A percentile compares a stretch with the other conserved stretches of the same genome.
Evolutionary conservation across 257 asterid species (phyloP).

Genomic region (Paulownia fortunei): DNA sequence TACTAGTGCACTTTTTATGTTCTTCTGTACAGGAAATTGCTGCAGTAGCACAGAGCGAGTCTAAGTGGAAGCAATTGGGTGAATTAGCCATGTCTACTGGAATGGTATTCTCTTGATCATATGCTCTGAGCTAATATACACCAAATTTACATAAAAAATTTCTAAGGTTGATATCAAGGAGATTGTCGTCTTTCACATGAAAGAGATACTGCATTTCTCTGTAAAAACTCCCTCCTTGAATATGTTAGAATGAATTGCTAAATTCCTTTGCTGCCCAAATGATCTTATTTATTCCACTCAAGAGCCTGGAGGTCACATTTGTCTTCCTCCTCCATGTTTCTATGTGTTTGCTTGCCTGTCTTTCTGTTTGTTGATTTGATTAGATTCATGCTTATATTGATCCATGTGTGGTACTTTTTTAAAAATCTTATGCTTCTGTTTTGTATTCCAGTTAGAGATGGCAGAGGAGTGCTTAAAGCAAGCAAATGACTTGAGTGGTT

Average conservation of each 20-base stretch:
- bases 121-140: constrained; percentile 27
- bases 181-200: background rate
- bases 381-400: constrained; percentile 13
- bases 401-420: constrained; percentile 15
- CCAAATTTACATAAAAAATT: background rate
- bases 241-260: background rate
- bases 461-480: constrained; percentile 94
- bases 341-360: background rate
- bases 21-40: constrained; percentile 76
- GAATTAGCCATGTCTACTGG: constrained; percentile 95
- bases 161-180: constrained; percentile 13
- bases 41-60: constrained; percentile 68
- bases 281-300: background rate
- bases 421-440: constrained; percentile 23
- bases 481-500: constrained; percentile 96
- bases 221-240: background rate
- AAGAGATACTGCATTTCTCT: background rate
- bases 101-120: constrained; percentile 56
- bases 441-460: constrained; percentile 79
- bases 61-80: constrained; percentile 98
- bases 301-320: constrained; percentile 17
- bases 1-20: constrained; percentile 14
- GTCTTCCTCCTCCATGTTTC: background rate
- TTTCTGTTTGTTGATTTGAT: constrained; percentile 8
- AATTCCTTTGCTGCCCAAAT: background rate